These are phyloP conservation scores for Magnusiomyces tetraspermus DNA, from an alignment of 1,139 yeast species.

Conservation along the genomic window DNA sequence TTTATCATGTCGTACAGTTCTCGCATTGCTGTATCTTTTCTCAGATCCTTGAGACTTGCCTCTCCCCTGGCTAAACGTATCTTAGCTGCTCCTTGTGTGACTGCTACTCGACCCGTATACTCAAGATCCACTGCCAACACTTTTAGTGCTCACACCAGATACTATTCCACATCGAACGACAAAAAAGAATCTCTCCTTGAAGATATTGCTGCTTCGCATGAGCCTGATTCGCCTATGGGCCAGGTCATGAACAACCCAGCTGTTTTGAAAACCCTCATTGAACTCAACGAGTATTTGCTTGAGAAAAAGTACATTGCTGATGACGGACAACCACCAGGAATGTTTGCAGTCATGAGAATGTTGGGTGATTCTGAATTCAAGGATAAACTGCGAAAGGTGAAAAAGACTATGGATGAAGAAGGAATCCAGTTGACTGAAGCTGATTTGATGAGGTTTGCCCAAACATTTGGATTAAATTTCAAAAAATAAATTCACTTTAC, in stretches of 20 bases:
- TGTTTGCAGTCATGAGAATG: slow-evolving; percentile 14
- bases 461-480: neutral
- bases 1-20: too few species aligned
- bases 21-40: too few species aligned
- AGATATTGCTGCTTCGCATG: neutral
- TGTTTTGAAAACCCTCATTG: slow-evolving; percentile 12
- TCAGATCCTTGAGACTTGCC: too few species aligned
- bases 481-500: too few species aligned
- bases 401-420: slow-evolving; percentile 13
- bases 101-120: too few species aligned
- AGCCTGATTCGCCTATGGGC: slow-evolving; percentile 1
- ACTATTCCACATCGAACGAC: neutral
- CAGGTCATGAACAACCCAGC: slow-evolving; percentile 8
- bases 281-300: slow-evolving; percentile 13
- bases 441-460: slow-evolving; percentile 7
- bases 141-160: too few species aligned
- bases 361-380: slow-evolving; percentile 12
- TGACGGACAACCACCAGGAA: slow-evolving; percentile 15
- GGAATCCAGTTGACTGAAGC: slow-evolving; percentile 13
- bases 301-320: slow-evolving; percentile 10
- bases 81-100: too few species aligned
- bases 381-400: slow-evolving; percentile 7
- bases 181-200: neutral
- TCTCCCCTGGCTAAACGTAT: too few species aligned
- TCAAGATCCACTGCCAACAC: too few species aligned